phyloP scores from a whole-genome alignment of 2,329 filamentous ascomycete genomes.

The Rosellinia necatrix region DNA sequence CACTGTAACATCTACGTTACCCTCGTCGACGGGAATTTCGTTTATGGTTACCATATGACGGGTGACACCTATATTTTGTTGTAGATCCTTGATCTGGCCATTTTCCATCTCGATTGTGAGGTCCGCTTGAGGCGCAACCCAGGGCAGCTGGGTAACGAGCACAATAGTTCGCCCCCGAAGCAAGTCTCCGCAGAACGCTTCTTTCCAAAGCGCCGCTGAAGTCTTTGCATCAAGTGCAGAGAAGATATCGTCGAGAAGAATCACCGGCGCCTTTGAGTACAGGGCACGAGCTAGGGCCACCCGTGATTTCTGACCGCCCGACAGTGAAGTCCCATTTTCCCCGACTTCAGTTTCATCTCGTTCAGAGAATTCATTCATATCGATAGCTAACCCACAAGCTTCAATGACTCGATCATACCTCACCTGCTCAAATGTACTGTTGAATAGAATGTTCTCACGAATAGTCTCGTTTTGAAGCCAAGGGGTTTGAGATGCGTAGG shows the following conservation, averaged over 20 bases:
- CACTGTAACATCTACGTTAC: constrained; percentile 40
- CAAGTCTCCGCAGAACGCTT: constrained; percentile 61
- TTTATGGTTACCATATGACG: constrained; percentile 51
- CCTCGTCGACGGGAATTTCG: constrained; percentile 44
- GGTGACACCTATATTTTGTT: constrained; percentile 52
- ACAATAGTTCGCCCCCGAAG: constrained; percentile 59
- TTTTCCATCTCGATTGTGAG: constrained; percentile 52
- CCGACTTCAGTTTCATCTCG: constrained; percentile 59
- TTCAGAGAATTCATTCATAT: constrained; percentile 55
- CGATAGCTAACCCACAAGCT: constrained; percentile 57
- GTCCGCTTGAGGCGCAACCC: constrained; percentile 57
- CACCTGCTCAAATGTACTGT: constrained; percentile 53
- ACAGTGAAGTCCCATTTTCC: constrained; percentile 59
- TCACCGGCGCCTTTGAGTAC: constrained; percentile 59
- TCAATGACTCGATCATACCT: constrained; percentile 61
- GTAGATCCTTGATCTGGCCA: constrained; percentile 47
- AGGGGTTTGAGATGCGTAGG: constrained; percentile 61
- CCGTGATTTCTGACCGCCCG: constrained; percentile 61
- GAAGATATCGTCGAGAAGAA: constrained; percentile 64
- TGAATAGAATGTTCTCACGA: constrained; percentile 60
- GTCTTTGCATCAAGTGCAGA: constrained; percentile 65
- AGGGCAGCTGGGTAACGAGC: constrained; percentile 61
- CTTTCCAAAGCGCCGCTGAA: constrained; percentile 58
- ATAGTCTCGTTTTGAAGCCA: constrained; percentile 64
- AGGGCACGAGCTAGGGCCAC: constrained; percentile 61